Evolutionary conservation across 2,329 filamentous ascomycete species (phyloP).

Genomic region (Metarhizium brunneum): DNA sequence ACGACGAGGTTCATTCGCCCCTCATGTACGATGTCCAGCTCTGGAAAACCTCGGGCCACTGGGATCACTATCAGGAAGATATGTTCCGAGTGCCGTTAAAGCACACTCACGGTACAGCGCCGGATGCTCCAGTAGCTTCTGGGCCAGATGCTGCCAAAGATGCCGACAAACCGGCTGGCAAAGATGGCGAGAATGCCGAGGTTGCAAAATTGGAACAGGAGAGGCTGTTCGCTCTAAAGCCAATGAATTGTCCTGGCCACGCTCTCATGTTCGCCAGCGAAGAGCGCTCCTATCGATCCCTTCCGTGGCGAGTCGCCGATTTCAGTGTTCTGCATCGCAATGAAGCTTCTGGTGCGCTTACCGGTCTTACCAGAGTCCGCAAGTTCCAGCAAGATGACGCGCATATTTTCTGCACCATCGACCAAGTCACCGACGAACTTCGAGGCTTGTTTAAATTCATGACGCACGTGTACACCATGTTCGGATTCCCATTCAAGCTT

Average conservation of each 20-base stretch:
- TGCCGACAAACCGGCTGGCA: background rate
- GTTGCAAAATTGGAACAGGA: background rate
- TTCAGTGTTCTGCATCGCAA: background rate
- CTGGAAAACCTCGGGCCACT: background rate
- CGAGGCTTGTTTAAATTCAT: background rate
- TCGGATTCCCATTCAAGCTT: background rate
- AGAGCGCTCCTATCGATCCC: background rate
- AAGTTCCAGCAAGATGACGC: background rate
- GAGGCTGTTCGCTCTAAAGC: background rate
- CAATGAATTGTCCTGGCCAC: background rate
- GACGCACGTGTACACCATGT: background rate
- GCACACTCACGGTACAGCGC: background rate
- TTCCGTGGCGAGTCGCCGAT: background rate
- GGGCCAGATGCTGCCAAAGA: background rate
- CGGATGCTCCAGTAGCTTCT: background rate
- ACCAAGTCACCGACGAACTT: background rate
- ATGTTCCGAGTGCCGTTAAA: background rate
- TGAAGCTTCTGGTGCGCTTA: background rate
- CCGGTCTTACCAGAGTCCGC: background rate
- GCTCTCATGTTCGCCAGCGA: background rate
- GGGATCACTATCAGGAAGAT: background rate
- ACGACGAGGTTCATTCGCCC: background rate
- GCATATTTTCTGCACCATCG: background rate
- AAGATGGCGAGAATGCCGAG: background rate
- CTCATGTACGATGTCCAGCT: background rate